Evolutionary conservation across 148 eudicot genomes (phyloP).

Genomic region (Heliamphora exappendiculata): DNA sequence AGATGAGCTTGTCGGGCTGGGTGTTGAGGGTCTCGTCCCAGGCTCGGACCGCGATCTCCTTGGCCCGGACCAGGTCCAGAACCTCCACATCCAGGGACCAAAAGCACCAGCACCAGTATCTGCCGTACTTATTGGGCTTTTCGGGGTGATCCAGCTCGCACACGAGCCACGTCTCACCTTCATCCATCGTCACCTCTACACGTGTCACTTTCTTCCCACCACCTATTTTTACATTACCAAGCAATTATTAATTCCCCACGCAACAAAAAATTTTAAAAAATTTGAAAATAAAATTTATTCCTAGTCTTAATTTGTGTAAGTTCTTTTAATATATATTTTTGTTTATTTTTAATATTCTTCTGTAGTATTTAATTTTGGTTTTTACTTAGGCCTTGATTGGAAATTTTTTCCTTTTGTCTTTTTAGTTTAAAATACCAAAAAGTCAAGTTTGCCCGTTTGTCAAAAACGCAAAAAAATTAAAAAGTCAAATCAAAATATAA

Average conservation of each 20-base stretch:
- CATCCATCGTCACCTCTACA: conserved; percentile 85
- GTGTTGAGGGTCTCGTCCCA: conserved; percentile 87
- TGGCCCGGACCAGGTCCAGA: conserved; percentile 62
- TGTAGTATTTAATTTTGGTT: too few species aligned
- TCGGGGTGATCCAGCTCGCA: conserved; percentile 57
- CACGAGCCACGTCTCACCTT: conserved; percentile 77
- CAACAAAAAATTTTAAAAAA: background rate
- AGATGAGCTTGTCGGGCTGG: conserved; percentile 89
- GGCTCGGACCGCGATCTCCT: conserved; percentile 85
- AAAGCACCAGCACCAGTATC: conserved; percentile 98
- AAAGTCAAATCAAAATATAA: too few species aligned
- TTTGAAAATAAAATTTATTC: too few species aligned
- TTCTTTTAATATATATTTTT: too few species aligned
- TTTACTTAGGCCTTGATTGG: too few species aligned
- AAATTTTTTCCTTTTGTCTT: too few species aligned
- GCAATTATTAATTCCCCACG: background rate
- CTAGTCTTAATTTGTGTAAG: too few species aligned
- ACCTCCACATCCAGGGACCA: conserved; percentile 92
- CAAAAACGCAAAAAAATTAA: too few species aligned
- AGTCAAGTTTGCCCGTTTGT: too few species aligned
- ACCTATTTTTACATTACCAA: conserved; percentile 23
- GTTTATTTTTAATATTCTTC: too few species aligned
- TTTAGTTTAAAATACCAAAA: too few species aligned
- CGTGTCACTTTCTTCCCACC: conserved; percentile 95
- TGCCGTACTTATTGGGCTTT: conserved; percentile 69